phyloP scores from a whole-genome alignment of 1,284 basidiomycete species.

The Leccinum griseonigrum region DNA sequence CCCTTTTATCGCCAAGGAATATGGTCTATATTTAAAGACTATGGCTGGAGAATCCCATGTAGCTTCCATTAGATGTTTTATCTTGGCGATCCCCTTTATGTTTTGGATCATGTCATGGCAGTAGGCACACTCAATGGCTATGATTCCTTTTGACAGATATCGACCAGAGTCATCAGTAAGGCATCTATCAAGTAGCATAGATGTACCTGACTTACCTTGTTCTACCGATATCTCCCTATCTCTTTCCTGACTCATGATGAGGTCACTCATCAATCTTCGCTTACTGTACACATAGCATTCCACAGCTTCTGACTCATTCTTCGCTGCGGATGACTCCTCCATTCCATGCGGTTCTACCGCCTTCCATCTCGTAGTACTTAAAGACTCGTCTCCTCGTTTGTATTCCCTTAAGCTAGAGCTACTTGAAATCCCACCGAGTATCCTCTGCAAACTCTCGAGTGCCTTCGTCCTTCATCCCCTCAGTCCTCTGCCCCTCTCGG shows the following conservation, averaged over 20 bases:
- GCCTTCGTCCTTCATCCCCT: too few relatives aligned
- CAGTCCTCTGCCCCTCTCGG: too few relatives aligned
- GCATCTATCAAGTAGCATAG: not conserved
- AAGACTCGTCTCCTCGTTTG: too few relatives aligned
- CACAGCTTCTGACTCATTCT: too few relatives aligned
- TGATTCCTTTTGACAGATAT: not conserved
- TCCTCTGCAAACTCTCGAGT: too few relatives aligned
- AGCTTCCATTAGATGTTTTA: not conserved
- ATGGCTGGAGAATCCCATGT: not conserved
- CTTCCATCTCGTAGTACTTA: too few relatives aligned
- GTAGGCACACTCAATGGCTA: not conserved
- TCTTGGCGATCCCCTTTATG: not conserved
- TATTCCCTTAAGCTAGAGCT: too few relatives aligned
- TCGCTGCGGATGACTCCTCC: too few relatives aligned
- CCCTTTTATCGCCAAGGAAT: not conserved
- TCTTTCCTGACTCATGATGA: accelerated
- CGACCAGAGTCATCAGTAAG: not conserved
- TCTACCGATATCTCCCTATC: not conserved
- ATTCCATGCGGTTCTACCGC: too few relatives aligned
- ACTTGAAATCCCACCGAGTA: too few relatives aligned
- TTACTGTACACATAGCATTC: too few relatives aligned
- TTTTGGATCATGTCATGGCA: not conserved
- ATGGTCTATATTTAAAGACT: not conserved
- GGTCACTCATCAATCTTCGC: too few relatives aligned
- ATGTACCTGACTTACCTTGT: not conserved